A percentile compares a stretch with the other conserved stretches of the same genome.
These are phyloP conservation scores for Coemansia sp. DNA, from an alignment of 371 early-diverging fungal species.

Conservation along the genomic window DNA sequence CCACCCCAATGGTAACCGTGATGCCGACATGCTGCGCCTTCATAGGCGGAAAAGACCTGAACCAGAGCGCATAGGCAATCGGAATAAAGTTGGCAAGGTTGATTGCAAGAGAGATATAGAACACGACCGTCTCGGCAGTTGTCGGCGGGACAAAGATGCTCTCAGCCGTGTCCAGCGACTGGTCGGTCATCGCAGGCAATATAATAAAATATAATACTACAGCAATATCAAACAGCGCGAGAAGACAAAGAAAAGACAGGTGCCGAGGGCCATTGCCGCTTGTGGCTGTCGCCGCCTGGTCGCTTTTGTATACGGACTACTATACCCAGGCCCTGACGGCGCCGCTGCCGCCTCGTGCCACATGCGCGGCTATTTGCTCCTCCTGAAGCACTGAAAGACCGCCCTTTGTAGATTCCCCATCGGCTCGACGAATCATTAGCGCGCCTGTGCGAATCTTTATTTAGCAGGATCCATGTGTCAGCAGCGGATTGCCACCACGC, in stretches of 20 bases:
- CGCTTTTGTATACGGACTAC: not conserved
- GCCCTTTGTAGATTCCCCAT: not conserved
- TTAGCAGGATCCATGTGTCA: not conserved
- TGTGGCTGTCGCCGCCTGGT: not conserved
- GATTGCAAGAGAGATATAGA: constrained; percentile 22
- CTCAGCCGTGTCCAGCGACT: constrained; percentile 23
- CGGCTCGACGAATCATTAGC: not conserved
- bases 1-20: constrained; percentile 27
- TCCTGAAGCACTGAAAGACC: not conserved
- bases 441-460: not conserved
- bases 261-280: not conserved
- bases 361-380: not conserved
- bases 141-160: constrained; percentile 30
- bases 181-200: constrained; percentile 13
- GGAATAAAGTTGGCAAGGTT: constrained; percentile 28
- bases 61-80: constrained; percentile 25
- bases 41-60: constrained; percentile 35
- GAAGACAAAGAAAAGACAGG: not conserved
- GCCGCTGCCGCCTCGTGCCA: not conserved
- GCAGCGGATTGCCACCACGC: not conserved
- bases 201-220: not conserved
- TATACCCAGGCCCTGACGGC: not conserved
- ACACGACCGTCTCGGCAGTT: constrained; percentile 23
- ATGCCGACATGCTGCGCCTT: constrained; percentile 40
- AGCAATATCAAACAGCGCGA: not conserved